Evolutionary conservation across 148 eudicot genomes (phyloP).

Genomic region (Linanthus parryae): DNA sequence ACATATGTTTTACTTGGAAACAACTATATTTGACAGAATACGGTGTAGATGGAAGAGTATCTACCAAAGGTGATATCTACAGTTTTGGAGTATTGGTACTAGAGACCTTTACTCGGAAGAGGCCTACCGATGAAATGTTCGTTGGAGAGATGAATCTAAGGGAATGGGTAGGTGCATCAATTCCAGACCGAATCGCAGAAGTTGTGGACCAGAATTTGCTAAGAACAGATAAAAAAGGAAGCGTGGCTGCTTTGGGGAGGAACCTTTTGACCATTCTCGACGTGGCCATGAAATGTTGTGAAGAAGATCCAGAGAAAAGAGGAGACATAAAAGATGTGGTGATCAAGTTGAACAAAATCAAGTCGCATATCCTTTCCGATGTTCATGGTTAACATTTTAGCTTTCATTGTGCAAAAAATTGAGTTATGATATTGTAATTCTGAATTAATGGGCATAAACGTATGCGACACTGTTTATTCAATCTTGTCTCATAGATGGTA

Average conservation of each 20-base stretch:
- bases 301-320: constrained; percentile 3
- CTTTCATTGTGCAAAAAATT: too few species aligned
- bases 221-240: neutral
- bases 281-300: constrained; percentile 1
- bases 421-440: too few species aligned
- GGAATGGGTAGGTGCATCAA: constrained; percentile 19
- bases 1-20: too few species aligned
- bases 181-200: constrained; percentile 25
- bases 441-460: too few species aligned
- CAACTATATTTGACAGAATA: constrained; percentile 2
- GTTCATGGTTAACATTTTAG: too few species aligned
- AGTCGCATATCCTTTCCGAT: neutral
- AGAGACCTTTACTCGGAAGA: constrained; percentile 20
- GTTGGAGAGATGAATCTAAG: constrained; percentile 17
- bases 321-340: constrained; percentile 6
- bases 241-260: neutral
- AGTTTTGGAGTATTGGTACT: constrained; percentile 24
- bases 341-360: constrained; percentile 8
- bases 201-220: neutral
- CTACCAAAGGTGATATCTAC: constrained; percentile 24
- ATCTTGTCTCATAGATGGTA: too few species aligned
- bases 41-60: constrained; percentile 18
- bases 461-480: too few species aligned
- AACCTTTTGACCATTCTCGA: constrained; percentile 7
- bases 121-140: constrained; percentile 28